These are phyloP conservation scores for Immersiporthe knoxdaviesiana DNA, from an alignment of 2,329 filamentous ascomycete genomes.

Conservation along the genomic window DNA sequence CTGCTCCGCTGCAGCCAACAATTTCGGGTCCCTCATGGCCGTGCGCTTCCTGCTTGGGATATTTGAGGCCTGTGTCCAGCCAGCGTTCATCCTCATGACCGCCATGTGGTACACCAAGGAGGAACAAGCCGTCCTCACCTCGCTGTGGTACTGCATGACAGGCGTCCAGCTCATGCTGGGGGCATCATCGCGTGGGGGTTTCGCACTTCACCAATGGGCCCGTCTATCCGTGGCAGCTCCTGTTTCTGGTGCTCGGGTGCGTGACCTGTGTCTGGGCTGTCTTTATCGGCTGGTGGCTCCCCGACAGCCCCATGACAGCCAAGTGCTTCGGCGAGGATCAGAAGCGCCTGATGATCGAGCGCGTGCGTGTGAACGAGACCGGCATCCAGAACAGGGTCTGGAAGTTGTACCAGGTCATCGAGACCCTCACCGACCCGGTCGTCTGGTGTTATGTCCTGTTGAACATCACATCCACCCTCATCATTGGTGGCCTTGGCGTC, in stretches of 20 bases:
- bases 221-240: conserved; percentile 45
- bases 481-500: conserved; percentile 42
- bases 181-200: conserved; percentile 45
- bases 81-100: conserved; percentile 47
- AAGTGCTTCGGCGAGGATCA: conserved; percentile 50
- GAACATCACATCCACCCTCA: conserved; percentile 36
- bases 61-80: conserved; percentile 51
- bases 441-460: conserved; percentile 37
- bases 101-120: conserved; percentile 46
- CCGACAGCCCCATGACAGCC: conserved; percentile 55
- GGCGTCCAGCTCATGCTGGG: conserved; percentile 32
- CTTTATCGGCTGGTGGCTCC: conserved; percentile 46
- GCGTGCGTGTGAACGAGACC: conserved; percentile 43
- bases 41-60: conserved; percentile 48
- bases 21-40: conserved; percentile 44
- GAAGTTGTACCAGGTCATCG: conserved; percentile 43
- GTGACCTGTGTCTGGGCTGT: conserved; percentile 41
- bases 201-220: conserved; percentile 38
- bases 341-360: conserved; percentile 42
- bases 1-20: conserved; percentile 40
- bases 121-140: conserved; percentile 40
- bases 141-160: conserved; percentile 32
- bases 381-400: conserved; percentile 42
- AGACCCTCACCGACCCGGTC: conserved; percentile 42
- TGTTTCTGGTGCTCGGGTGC: conserved; percentile 47